Percentiles rank a stretch among this genome's conserved stretches.
phyloP scores from a whole-genome alignment of 2,329 filamentous ascomycete genomes.

The Dactylellina parvicollis region DNA sequence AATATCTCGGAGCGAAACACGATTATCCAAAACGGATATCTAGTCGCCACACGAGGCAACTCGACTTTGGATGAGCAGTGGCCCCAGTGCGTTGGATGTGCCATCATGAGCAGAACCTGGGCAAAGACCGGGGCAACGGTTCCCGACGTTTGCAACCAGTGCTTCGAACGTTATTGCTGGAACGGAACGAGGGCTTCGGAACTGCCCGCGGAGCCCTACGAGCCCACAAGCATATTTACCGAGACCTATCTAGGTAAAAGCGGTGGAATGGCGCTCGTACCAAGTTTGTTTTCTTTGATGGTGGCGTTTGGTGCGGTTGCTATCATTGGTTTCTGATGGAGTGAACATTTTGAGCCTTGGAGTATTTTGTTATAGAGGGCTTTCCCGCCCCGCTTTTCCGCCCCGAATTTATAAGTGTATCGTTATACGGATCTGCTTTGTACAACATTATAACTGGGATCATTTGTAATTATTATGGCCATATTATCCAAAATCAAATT shows the following conservation, averaged over 20 bases:
- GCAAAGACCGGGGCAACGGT: slow-evolving; percentile 71
- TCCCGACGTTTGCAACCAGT: slow-evolving; percentile 76
- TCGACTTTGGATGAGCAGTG: slow-evolving; percentile 77
- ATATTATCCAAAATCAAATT: too few species aligned
- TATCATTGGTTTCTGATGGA: slow-evolving; percentile 22
- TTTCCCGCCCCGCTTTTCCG: too few species aligned
- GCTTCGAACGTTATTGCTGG: slow-evolving; percentile 91
- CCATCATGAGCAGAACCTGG: slow-evolving; percentile 80
- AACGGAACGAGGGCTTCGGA: slow-evolving; percentile 73
- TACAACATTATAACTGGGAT: too few species aligned
- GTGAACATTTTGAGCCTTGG: slow-evolving; percentile 1
- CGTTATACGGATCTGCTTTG: too few species aligned
- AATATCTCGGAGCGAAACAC: slow-evolving; percentile 73
- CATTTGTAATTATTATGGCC: too few species aligned
- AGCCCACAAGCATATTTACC: slow-evolving; percentile 59
- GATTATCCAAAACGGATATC: slow-evolving; percentile 87
- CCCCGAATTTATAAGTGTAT: too few species aligned
- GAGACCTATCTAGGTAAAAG: slow-evolving; percentile 15
- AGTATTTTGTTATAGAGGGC: background rate
- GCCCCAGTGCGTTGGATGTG: slow-evolving; percentile 87
- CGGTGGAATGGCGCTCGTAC: slow-evolving; percentile 9
- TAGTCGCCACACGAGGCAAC: slow-evolving; percentile 84
- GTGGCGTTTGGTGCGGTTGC: slow-evolving; percentile 14
- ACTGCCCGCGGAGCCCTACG: slow-evolving; percentile 60
- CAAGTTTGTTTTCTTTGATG: slow-evolving; percentile 23